Base-by-base conservation (phyloP, 2,329 filamentous ascomycete species). In the Pyrenophora teres region DNA sequence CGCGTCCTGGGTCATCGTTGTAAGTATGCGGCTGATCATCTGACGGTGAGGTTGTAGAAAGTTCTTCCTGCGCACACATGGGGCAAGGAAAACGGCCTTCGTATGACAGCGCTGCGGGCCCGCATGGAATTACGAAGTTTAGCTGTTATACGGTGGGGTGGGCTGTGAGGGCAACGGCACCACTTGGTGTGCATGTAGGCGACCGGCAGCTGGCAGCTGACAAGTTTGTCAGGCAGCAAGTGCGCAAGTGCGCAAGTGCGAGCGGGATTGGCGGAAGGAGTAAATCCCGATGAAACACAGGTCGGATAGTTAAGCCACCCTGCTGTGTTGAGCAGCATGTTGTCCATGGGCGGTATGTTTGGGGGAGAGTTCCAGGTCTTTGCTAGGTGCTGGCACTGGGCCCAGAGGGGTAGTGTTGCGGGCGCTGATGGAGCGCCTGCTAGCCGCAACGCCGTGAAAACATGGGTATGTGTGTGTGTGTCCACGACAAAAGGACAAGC, bases 231-330 rank as follows among this genome's bases (percentile, higher is more conserved):
- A 52, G 57, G 53, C 55, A 54, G 47, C 52, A 18, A 47, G 18
- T 40, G 19, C 25, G 25, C 31, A 46, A 51, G 39, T 51, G 35
- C 45, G 46, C 48, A 41, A 52, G 44, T 52, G 50, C 49, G 48
- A 55, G 53, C 60, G 57, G 61, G 46, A 61, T 56, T 46, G 41
- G 40, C 57, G 57, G 57, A 53, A 55, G 50, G 44, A 54, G 27
- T 46, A 41, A 42, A 50, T 54, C 50, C 32, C 35, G 44, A 52
- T 60, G 60, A 63, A 63, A 60, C 57, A 37, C 48, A 37, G n/a
- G 32, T 46, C 43, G 44, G 50, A 57, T 39, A 54, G 54, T 33
- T 41, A 16, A 46, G 44, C 41, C 42, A 58, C 50, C 53, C 49
- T 54, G 56, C 49, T 40, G 45, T 54, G 54, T 58, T 36, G 56